Percentiles rank a stretch among this genome's conserved stretches.
Conservation (phyloP, 2,329 filamentous ascomycete species). For the Xylariaceae sp. region DNA sequence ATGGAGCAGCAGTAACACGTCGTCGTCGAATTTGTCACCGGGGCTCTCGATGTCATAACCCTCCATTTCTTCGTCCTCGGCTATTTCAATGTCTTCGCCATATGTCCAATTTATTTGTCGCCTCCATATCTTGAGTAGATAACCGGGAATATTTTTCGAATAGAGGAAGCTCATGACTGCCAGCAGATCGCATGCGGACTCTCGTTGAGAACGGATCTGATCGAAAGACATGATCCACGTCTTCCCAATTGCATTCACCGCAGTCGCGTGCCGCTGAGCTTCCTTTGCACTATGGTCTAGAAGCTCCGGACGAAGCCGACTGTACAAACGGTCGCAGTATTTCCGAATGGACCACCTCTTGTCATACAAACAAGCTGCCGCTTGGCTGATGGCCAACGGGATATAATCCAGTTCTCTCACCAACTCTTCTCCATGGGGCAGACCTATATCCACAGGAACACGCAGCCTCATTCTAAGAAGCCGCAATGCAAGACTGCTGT, state of each 20-base stretch:
- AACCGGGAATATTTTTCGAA: constrained; percentile 36
- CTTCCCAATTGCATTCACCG: constrained; percentile 31
- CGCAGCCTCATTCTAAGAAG: not conserved
- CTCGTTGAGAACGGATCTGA: constrained; percentile 29
- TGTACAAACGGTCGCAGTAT: constrained; percentile 36
- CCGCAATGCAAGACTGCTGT: not conserved
- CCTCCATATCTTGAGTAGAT: constrained; percentile 19
- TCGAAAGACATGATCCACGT: constrained; percentile 36
- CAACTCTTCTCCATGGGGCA: constrained; percentile 15
- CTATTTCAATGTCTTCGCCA: not conserved
- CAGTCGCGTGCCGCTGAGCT: constrained; percentile 30
- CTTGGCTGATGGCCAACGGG: constrained; percentile 32
- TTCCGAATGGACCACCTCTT: constrained; percentile 24
- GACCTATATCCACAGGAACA: constrained; percentile 4
- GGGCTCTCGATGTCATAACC: no score
- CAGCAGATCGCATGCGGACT: constrained; percentile 37
- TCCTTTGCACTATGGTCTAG: constrained; percentile 28
- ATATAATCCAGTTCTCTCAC: constrained; percentile 27
- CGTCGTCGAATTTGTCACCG: constrained; percentile 25
- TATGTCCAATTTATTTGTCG: not conserved
- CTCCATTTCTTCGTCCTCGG: no score
- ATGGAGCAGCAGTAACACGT: constrained; percentile 31
- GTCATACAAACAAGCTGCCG: constrained; percentile 28
- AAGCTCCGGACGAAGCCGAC: constrained; percentile 29
- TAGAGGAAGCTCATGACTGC: constrained; percentile 45